Base-by-base conservation (phyloP, 306 rosid species). In the Echinosophora koreensis region DNA sequence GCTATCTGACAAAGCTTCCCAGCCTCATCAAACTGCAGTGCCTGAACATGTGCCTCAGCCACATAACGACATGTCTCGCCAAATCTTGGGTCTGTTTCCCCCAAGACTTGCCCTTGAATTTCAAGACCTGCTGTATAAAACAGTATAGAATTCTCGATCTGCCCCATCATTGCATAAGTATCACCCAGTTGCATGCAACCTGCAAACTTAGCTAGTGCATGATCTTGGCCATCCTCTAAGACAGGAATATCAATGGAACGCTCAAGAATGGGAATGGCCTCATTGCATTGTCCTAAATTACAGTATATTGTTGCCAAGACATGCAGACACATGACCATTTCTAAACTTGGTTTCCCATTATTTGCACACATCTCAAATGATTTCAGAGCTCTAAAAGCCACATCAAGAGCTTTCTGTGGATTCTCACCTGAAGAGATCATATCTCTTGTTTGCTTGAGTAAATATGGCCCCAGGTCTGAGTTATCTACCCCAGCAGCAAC, bases 161-260 rank as follows among this genome's bases (percentile, higher is more conserved):
- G 92, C 27, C 94, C 97, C 54, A 90, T 83, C 96, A 89, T 88
- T 82, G 97, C 97, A 82, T 90, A 93, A 51, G 92, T 84, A 75
- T 93, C 97, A 34, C 97, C 97, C 56, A 90, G 74, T 14, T 93
- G 97, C 97, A 93, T 93, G 84, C 94, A 93, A 51, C 97, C 97
- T 38, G 94, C 96, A 85, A 93, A 93, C 80, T 93, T 90, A 12
- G 97, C 97, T 10, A 90, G 84, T 18, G 96, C 91, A 39, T 89
- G 88, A 57, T 88, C 89, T 52, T 85, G 87, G 6, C 97, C 98
- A 58, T 88, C 87, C 64, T 93, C 94, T 38, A 93, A 80, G 10
- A 81, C 89, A 0, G 98, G 97, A 85, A 89, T 84, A 5, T 90
- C 94, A 18, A 90, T 93, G 4, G 98, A 87, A 5, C 93, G 94